phyloP scores from a whole-genome alignment of 2,329 filamentous ascomycete species.

The Pseudodiploospora longispora region DNA sequence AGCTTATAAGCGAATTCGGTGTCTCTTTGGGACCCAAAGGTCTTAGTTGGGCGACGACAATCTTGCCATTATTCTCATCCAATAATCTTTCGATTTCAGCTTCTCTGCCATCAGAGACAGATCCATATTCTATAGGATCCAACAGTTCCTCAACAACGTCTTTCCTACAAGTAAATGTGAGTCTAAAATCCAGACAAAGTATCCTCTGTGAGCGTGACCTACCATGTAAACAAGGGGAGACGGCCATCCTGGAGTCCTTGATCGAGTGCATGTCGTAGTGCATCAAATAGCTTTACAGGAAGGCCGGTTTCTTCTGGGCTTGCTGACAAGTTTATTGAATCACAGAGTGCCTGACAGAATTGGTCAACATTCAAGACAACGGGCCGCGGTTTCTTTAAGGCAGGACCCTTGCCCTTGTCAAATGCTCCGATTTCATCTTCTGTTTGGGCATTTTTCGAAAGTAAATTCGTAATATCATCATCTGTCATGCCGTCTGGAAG shows the following conservation, averaged over 20 bases:
- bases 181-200: neutral
- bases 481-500: conserved; percentile 28
- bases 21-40: conserved; percentile 16
- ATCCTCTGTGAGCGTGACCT: conserved; percentile 4
- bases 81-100: conserved; percentile 21
- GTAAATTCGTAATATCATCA: conserved; percentile 14
- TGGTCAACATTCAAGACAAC: conserved; percentile 16
- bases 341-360: conserved; percentile 14
- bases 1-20: conserved; percentile 15
- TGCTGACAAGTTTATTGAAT: conserved; percentile 11
- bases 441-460: neutral
- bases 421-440: no score
- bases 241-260: conserved; percentile 16
- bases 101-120: conserved; percentile 17
- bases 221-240: conserved; percentile 27
- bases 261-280: conserved; percentile 19
- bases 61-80: conserved; percentile 16
- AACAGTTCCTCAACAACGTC: conserved; percentile 14
- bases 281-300: conserved; percentile 17
- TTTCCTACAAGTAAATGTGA: conserved; percentile 15
- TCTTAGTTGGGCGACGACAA: conserved; percentile 23
- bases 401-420: no score
- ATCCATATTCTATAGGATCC: conserved; percentile 1
- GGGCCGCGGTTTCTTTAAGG: conserved; percentile 5
- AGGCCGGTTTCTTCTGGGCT: conserved; percentile 15